Percentiles rank a stretch among this genome's conserved stretches.
Conservation (phyloP, 2,329 filamentous ascomycete species). For the Cordyceps sp. region DNA sequence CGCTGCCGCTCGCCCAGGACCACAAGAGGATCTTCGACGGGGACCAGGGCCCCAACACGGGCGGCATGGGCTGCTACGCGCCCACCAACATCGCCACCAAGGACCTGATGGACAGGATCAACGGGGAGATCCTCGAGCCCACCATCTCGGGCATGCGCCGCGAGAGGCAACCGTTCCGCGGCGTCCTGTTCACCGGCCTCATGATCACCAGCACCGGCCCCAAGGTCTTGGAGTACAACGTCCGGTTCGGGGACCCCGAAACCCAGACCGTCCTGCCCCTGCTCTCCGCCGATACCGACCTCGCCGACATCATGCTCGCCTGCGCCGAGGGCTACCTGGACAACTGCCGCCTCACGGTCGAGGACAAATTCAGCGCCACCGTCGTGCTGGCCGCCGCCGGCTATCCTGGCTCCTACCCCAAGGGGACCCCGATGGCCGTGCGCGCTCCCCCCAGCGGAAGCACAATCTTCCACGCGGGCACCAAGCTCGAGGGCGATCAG, state of each 20-base stretch:
- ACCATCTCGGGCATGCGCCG: constrained; percentile 77
- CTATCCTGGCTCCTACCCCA: constrained; percentile 74
- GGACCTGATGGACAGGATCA: constrained; percentile 60
- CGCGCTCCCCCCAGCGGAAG: constrained; percentile 23
- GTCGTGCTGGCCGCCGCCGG: constrained; percentile 89
- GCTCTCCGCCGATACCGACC: constrained; percentile 60
- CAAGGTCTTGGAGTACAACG: constrained; percentile 83
- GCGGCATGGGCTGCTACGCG: constrained; percentile 95
- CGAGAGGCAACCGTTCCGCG: constrained; percentile 58
- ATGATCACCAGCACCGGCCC: constrained; percentile 78
- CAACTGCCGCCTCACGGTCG: constrained; percentile 49
- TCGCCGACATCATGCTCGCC: constrained; percentile 78
- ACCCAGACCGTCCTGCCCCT: constrained; percentile 75
- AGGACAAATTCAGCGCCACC: constrained; percentile 62
- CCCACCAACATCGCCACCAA: constrained; percentile 67
- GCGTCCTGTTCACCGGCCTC: constrained; percentile 74
- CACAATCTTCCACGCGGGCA: constrained; percentile 88
- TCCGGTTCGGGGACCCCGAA: constrained; percentile 83
- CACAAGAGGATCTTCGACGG: constrained; percentile 91
- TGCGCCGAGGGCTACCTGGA: constrained; percentile 63
- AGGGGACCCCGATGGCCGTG: constrained; percentile 49
- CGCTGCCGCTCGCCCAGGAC: constrained; percentile 81
- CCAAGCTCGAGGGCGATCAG: constrained; percentile 42
- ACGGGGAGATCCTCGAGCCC: constrained; percentile 71
- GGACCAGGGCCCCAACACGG: constrained; percentile 83